Evolutionary conservation across 352 stramenopile species (phyloP).

Genomic region (Phytopythium vexans): DNA sequence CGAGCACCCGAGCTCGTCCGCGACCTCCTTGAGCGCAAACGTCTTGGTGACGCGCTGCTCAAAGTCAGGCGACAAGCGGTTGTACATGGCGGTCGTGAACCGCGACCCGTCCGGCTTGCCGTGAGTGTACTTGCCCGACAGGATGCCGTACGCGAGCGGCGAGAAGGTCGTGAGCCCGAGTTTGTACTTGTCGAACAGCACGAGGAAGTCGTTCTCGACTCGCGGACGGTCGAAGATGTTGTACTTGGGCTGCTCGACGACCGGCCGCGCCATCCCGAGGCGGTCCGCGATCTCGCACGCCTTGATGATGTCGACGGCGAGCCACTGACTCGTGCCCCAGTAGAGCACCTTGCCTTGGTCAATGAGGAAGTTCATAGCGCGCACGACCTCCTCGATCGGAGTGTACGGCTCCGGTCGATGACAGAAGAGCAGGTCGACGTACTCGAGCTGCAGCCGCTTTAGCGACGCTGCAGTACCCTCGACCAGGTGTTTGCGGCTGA

Average conservation of each 20-base stretch:
- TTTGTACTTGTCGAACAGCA: slow-evolving; percentile 55
- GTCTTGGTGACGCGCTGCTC: slow-evolving; percentile 23
- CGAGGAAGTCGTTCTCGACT: slow-evolving; percentile 55
- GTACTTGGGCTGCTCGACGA: slow-evolving; percentile 56
- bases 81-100: slow-evolving; percentile 24
- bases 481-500: slow-evolving; percentile 24
- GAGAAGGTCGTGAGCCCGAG: slow-evolving; percentile 51
- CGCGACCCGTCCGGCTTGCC: slow-evolving; percentile 25
- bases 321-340: slow-evolving; percentile 54
- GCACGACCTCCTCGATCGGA: slow-evolving; percentile 4
- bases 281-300: slow-evolving; percentile 24
- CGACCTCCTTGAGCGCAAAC: slow-evolving; percentile 30
- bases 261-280: slow-evolving; percentile 10
- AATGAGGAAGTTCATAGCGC: too few relatives aligned
- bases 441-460: slow-evolving; percentile 8
- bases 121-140: slow-evolving; percentile 53
- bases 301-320: slow-evolving; percentile 42
- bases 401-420: slow-evolving; percentile 38
- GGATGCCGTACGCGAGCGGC: slow-evolving; percentile 34
- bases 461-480: slow-evolving; percentile 1
- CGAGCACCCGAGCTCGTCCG: slow-evolving; percentile 20
- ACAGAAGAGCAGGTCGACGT: slow-evolving; percentile 48
- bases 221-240: slow-evolving; percentile 61
- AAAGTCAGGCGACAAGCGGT: slow-evolving; percentile 27
- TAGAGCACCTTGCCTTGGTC: not conserved